Evolutionary conservation across 2,329 filamentous ascomycete genomes (phyloP).

Genomic region (Whalleya microplaca): DNA sequence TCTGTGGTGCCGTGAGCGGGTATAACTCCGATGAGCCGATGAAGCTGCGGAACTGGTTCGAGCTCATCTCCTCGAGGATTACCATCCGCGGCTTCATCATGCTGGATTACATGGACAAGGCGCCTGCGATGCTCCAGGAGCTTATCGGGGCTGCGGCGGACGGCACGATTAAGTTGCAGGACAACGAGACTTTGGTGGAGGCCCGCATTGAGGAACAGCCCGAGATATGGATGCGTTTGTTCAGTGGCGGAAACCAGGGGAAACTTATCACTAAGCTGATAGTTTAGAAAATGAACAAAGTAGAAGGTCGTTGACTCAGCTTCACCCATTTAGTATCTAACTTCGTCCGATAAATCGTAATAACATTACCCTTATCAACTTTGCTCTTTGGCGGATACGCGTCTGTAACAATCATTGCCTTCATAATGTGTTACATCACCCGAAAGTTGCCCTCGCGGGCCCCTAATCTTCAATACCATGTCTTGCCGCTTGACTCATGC

Average conservation of each 20-base stretch:
- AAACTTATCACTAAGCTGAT: conserved; percentile 35
- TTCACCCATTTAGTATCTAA: too few species aligned
- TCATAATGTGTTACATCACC: too few species aligned
- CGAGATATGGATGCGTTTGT: conserved; percentile 34
- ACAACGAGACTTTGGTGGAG: conserved; percentile 33
- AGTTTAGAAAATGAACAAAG: too few species aligned
- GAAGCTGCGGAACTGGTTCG: conserved; percentile 46
- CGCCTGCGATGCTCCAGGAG: conserved; percentile 28
- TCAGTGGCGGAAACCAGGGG: conserved; percentile 32
- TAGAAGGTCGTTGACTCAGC: too few species aligned
- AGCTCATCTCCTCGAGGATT: conserved; percentile 45
- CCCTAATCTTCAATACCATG: too few species aligned
- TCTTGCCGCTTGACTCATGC: too few species aligned
- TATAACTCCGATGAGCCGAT: conserved; percentile 44
- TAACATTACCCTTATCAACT: too few species aligned
- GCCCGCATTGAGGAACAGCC: conserved; percentile 34
- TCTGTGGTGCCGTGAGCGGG: conserved; percentile 46
- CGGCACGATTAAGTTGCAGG: conserved; percentile 28
- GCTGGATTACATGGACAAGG: conserved; percentile 41
- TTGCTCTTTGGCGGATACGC: too few species aligned
- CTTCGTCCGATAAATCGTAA: too few species aligned
- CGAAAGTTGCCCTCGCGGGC: too few species aligned
- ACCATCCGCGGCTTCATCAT: conserved; percentile 49
- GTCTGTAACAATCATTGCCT: too few species aligned
- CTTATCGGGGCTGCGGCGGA: conserved; percentile 31